Base-by-base conservation (phyloP, 129 eudicot genomes). In the Sambucus nigra region DNA sequence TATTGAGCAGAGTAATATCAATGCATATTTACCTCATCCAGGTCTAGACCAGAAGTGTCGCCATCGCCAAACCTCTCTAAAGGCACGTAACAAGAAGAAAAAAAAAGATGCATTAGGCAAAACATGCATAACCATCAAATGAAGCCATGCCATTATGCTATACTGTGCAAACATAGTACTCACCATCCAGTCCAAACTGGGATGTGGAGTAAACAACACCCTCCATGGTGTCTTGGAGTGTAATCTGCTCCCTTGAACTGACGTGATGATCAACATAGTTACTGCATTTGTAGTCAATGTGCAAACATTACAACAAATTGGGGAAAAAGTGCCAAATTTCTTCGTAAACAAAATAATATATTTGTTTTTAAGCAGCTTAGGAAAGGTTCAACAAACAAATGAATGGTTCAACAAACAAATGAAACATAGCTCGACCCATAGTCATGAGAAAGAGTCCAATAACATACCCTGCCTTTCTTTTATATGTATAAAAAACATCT, bases 31-130 rank as follows among this genome's bases (percentile, higher is more conserved):
- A 92, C 99, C 99, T 92, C 96, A 29, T 92, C 99, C 65, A 86
- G 96, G 69, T 92, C 96, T 68, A 92, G 66, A 13, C 91, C 94
- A 54, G 82, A 77, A 18, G 85, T 65, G 71, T 92, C 99, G 32
- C 74, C 99, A 62, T 92, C 99, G 38, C 99, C 99, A 75, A 92
- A 92, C 60, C 99, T 88, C 83, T 92, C 99, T 92, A 61, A 24
- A 73, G 29, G 25, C 48, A 27, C 59, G 44, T 51, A 57, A 17
- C 27, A 25, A 25, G n/a, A 21, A 7, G 14, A n/a, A 42, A 23
- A 22, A 54, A 29, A 17, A 44, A 10, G 20, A 16, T 17, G 27
- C 20, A 24, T 47, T 19, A 61, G 7, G 16, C 11, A 53, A 6
- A 31, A 22, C 60, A 48, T 51, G 52, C 56, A 49, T 27, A 23